These are phyloP conservation scores for Schizophyllum commune DNA, from an alignment of 1,284 basidiomycete species.

Conservation along the genomic window DNA sequence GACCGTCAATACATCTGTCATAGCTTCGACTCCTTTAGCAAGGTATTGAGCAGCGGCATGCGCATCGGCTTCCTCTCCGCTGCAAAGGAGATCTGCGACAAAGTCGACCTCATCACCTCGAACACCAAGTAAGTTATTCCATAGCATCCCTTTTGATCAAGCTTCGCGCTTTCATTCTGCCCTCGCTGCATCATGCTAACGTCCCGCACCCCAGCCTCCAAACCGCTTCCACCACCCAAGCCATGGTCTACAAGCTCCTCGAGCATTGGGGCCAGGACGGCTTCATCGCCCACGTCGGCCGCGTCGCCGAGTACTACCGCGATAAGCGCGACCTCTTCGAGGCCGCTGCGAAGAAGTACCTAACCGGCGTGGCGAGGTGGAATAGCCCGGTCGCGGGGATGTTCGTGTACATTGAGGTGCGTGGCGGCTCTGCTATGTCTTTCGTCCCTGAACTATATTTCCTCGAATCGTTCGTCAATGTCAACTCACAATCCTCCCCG, in stretches of 20 bases:
- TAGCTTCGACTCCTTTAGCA: slow-evolving; percentile 15
- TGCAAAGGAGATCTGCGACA: neutral
- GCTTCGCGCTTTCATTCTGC: neutral
- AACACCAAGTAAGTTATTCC: slow-evolving; percentile 13
- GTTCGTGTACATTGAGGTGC: slow-evolving; percentile 68
- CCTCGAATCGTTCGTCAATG: slow-evolving; percentile 4
- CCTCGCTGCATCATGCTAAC: neutral
- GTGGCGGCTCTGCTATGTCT: slow-evolving; percentile 19
- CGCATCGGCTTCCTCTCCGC: slow-evolving; percentile 13
- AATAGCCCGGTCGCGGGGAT: slow-evolving; percentile 81
- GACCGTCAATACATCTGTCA: neutral
- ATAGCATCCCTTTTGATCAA: too few species aligned
- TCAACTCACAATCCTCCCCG: neutral
- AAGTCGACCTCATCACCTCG: slow-evolving; percentile 11
- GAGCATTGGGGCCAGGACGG: slow-evolving; percentile 9
- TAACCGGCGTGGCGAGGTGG: slow-evolving; percentile 80
- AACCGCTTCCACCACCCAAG: slow-evolving; percentile 6
- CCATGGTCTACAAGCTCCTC: slow-evolving; percentile 10
- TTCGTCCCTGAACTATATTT: neutral
- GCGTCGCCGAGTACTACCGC: slow-evolving; percentile 75
- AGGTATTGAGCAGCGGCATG: slow-evolving; percentile 14
- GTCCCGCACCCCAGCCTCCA: slow-evolving; percentile 10
- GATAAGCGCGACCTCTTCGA: slow-evolving; percentile 79
- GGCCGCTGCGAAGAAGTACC: slow-evolving; percentile 62
- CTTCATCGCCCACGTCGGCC: slow-evolving; percentile 67